These are phyloP conservation scores for Penicillium sp. DNA, from an alignment of 2,329 filamentous ascomycete species.

Conservation along the genomic window DNA sequence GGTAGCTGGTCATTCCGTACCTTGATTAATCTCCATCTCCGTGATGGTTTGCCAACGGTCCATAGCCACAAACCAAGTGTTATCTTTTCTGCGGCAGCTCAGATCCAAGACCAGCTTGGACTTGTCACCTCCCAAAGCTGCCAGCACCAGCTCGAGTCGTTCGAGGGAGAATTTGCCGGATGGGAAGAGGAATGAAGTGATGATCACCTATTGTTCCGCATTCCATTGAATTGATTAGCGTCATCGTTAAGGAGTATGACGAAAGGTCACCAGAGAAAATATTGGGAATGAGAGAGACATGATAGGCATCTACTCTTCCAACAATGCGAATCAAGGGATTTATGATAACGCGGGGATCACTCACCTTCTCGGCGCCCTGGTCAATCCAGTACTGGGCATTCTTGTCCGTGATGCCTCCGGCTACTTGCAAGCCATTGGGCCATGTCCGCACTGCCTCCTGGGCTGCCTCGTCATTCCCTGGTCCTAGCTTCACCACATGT, in stretches of 20 bases:
- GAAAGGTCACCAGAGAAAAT: conserved; percentile 12
- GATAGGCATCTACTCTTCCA: not conserved
- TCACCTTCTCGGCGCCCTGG: conserved; percentile 84
- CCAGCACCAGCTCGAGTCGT: conserved; percentile 74
- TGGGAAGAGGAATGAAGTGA: conserved; percentile 94
- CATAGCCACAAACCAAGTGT: conserved; percentile 95
- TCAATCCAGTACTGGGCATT: conserved; percentile 89
- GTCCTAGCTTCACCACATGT: conserved; percentile 96
- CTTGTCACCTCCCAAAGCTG: conserved; percentile 73
- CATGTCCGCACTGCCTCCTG: conserved; percentile 76
- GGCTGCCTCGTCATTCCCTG: conserved; percentile 81
- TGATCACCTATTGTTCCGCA: conserved; percentile 74
- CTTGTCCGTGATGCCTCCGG: conserved; percentile 85
- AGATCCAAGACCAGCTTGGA: conserved; percentile 90
- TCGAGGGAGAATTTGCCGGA: conserved; percentile 77
- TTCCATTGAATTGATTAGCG: conserved; percentile 24
- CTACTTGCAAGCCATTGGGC: conserved; percentile 82
- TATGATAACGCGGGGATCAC: conserved; percentile 28
- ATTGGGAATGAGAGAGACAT: not conserved
- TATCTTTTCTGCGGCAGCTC: conserved; percentile 78
- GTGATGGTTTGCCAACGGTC: conserved; percentile 99
- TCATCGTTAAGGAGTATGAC: conserved; percentile 14
- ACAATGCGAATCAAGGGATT: conserved; percentile 8
- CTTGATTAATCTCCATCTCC: conserved; percentile 89
- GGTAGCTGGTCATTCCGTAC: conserved; percentile 52